Base-by-base conservation (phyloP, 176 grass and related monocot species). In the Oryza punctata region DNA sequence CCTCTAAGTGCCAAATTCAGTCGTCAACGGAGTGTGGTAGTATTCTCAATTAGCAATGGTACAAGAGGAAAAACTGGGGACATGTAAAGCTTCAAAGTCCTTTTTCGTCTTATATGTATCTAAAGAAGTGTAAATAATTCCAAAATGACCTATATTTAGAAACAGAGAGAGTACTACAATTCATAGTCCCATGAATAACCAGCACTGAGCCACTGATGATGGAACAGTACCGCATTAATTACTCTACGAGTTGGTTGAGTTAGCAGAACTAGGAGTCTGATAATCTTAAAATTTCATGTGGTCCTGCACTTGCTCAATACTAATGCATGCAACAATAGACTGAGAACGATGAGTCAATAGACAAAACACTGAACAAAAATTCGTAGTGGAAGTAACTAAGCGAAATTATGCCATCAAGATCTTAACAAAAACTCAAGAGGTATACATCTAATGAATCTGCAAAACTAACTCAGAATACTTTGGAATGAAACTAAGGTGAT, bases 271-370 rank as follows among this genome's bases (percentile, higher is more conserved):
- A 78, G 28, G 38, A 7, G 14, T 65, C 27, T 33, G 15, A 33
- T 47, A 21, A 66, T 21, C 76, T 78, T 66, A 78, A 78, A 66
- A 78, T 78, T 78, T 66, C 61, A 78, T 78, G 76, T 78, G 61
- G 61, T 78, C 38, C 76, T 46, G 5, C 24, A 66, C 64, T 46
- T 28, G 19, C 65, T 25, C 28, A 66, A 66, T 40, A 45, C 61
- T 61, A 61, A 16, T 66, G 28, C 76, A 66, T 29, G 65, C 40
- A 21, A 11, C 38, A 46, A 30, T 12, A 45, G 10, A 66, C 19
- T 12, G n/a, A 30, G 66, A 11, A n/a, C 8, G 3, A 43, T 16
- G 33, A 45, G 33, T 45, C 23, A 30, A 10, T 75, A 14, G 47
- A 57, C 35, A 7, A 52, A 33, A 57, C 49, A 49, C 18, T 21